Base-by-base conservation (phyloP, 2,329 filamentous ascomycete species). In the Aaosphaeria pasadenensis region DNA sequence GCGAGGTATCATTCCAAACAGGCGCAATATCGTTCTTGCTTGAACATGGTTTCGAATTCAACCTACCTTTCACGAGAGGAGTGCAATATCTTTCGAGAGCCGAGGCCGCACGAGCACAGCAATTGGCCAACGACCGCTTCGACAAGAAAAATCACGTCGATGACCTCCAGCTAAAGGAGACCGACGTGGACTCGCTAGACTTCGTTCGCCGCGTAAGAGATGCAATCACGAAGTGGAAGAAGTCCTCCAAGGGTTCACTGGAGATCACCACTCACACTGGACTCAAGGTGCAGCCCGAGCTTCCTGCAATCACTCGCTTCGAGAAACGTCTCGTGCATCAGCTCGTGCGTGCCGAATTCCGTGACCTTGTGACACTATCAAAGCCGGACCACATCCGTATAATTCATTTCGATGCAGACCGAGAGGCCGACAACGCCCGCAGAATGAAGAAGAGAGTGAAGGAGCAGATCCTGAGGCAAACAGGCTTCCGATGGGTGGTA, bases 281-380 rank as follows among this genome's bases (percentile, higher is more conserved):
- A 4, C 47, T 59, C 5, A 38, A 52, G 28, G 47, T 52, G 2
- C 49, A 51, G 32, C 57, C 63, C 3, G 7, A 30, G 2, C 35
- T 51, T 1, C 51, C 49, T 13, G 52, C 48, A 13, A 67, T 71
- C 11, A 64, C 53, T 11, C 58, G 77, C 1, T 87, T 81, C 56
- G 84, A 88, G 60, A 82, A 84, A 62, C 76, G 82, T 32, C 72
- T 88, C 5, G 76, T 88, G 1, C 81, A 88, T 59, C 84, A 87
- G 56, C 71, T 87, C 9, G 76, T 88, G n/a, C 76, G 82, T 9
- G 77, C 76, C 11, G 84, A 87, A 54, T 88, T 76, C 42, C 76
- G 77, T 1, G 59, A 73, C 6, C 62, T 76, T 7, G 64, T 74
- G 7, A 70, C 72, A n/a, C 56, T 77, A 17, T 66, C 67, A 36